These are phyloP conservation scores for Linnemannia zychae DNA, from an alignment of 192 early-diverging fungal species.

Conservation along the genomic window DNA sequence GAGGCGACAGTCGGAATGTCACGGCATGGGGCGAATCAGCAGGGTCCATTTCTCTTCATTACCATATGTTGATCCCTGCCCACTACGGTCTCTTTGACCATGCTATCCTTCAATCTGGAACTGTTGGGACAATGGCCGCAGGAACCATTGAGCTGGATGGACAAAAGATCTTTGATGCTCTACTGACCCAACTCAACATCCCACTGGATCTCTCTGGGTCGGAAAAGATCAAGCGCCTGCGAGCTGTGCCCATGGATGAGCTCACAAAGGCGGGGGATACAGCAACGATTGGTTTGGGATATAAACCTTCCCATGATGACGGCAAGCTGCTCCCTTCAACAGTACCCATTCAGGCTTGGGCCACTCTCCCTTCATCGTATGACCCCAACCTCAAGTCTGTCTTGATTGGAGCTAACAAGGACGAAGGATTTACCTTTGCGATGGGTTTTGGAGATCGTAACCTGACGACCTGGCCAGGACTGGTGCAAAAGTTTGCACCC, in stretches of 20 bases:
- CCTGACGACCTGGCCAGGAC: constrained; percentile 14
- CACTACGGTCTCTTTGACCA: constrained; percentile 42
- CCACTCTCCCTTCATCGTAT: constrained; percentile 10
- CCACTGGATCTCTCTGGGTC: constrained; percentile 15
- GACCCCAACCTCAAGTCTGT: constrained; percentile 37
- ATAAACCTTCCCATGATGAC: constrained; percentile 15
- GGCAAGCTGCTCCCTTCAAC: constrained; percentile 21
- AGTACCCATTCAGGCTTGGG: constrained; percentile 12
- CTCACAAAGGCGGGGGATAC: constrained; percentile 3
- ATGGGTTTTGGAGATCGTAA: constrained; percentile 3
- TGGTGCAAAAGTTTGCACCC: constrained; percentile 10
- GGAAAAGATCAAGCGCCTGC: constrained; percentile 34
- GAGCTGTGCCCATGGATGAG: constrained; percentile 15
- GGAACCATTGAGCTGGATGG: constrained; percentile 6
- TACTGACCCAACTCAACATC: constrained; percentile 20
- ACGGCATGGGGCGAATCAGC: constrained; percentile 41
- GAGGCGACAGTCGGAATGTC: constrained; percentile 19
- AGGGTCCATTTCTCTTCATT: constrained; percentile 31
- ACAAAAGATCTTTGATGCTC: constrained; percentile 22
- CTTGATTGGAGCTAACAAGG: constrained; percentile 38
- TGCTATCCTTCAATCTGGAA: constrained; percentile 51
- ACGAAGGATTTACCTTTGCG: constrained; percentile 29
- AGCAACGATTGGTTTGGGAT: background rate
- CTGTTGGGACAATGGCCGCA: constrained; percentile 14
- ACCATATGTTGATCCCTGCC: constrained; percentile 27